phyloP scores from a whole-genome alignment of 2,329 filamentous ascomycete species.

The Zymoseptoria pseudotritici region DNA sequence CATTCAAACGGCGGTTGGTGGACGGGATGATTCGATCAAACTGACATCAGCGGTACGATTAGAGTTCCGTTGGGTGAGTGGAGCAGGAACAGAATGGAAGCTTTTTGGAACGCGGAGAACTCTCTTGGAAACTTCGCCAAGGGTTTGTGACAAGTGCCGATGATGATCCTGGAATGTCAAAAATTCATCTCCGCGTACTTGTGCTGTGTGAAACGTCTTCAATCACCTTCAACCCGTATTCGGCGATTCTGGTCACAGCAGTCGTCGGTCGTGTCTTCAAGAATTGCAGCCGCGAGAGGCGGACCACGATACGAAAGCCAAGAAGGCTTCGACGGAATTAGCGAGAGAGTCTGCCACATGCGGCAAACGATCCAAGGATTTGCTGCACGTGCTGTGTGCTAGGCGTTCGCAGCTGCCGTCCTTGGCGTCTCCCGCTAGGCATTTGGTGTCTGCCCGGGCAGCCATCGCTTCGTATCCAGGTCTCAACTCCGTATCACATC shows the following conservation, averaged over 20 bases:
- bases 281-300: too few relatives aligned
- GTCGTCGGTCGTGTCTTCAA: too few relatives aligned
- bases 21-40: background rate
- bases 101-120: background rate
- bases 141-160: too few relatives aligned
- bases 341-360: too few relatives aligned
- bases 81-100: background rate
- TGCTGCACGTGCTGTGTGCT: background rate
- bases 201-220: too few relatives aligned
- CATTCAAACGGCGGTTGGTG: too few relatives aligned
- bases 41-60: background rate
- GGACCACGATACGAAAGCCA: too few relatives aligned
- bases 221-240: background rate
- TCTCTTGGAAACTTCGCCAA: too few relatives aligned
- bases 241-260: background rate
- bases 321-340: too few relatives aligned
- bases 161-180: too few relatives aligned
- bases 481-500: background rate
- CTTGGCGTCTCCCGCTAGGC: background rate
- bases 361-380: too few relatives aligned
- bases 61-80: background rate
- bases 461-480: background rate
- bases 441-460: background rate
- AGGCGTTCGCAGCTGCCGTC: background rate
- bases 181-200: too few relatives aligned